Evolutionary conservation across 495 filamentous ascomycete genomes (phyloP), one percentile per base, ranked within the genome.

Genomic region (Xylaria nigripes): DNA sequence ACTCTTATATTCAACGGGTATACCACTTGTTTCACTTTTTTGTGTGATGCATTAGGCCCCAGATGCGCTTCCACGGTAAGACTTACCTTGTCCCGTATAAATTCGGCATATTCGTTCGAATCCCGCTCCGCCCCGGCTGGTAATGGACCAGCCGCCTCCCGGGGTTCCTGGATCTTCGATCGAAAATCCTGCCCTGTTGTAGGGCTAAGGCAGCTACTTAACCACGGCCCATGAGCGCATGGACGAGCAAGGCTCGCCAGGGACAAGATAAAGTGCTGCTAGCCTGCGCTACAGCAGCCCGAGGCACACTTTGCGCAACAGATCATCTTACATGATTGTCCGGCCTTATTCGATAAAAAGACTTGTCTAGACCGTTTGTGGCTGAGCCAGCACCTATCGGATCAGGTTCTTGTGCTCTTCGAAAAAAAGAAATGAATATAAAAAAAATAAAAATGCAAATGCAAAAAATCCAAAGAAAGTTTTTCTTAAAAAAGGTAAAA

Each of bases 291-390:
- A 45, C 36, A 45, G 50, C 21, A 45, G 10, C 27, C 30, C 10
- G 45, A 19, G 16, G 32, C 24, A 10, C 43, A 36, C 12, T 46
- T 32, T 48, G 23, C 43, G 45, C 52, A 44, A 36, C 40, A 8
- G 36, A 45, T 36, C 45, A 36, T 34, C 41, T 50, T 44, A 43
- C 40, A 49, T 44, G 53, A 50, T 45, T 13, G 52, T 21, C 46
- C 46, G 38, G 40, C 29, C 24, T 51, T 23, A 21, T 56, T 56
- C 55, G 54, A 53, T 56, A 27, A 55, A 51, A 57, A 59, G 61
- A 50, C 64, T 47, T 50, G 64, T 60, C 64, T 51, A 67, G 64
- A 67, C 45, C 61, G 34, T 64, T 61, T 67, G 64, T 67, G 64
- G 64, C 64, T 67, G 64, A 56, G 61, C 57, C 45, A 46, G 45